Evolutionary conservation across 129 eudicot genomes (phyloP).

Genomic region (Arctium minus): DNA sequence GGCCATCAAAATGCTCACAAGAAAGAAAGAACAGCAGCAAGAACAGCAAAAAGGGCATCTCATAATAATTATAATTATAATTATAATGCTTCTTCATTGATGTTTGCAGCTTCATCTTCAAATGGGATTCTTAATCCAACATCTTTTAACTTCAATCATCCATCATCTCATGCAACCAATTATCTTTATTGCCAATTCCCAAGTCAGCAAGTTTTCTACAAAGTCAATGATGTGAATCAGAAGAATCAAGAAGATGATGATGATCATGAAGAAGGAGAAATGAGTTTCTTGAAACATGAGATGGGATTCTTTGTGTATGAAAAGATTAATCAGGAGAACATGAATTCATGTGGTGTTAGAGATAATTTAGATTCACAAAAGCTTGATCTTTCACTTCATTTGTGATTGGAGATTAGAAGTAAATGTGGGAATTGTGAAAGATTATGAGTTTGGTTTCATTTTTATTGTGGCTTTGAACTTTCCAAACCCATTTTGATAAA

Average conservation of each 20-base stretch:
- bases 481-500: too few species aligned
- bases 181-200: slow-evolving; percentile 24
- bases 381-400: slow-evolving; percentile 65
- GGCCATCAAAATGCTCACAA: slow-evolving; percentile 73
- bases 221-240: not conserved
- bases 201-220: slow-evolving; percentile 19
- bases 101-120: slow-evolving; percentile 30
- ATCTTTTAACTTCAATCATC: slow-evolving; percentile 32
- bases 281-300: not conserved
- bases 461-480: not conserved
- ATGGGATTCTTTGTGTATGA: not conserved
- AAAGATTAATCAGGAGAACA: not conserved
- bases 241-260: not conserved
- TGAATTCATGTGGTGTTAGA: not conserved
- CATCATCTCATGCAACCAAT: slow-evolving; percentile 38
- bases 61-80: not conserved
- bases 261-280: not conserved
- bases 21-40: slow-evolving; percentile 56
- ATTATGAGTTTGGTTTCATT: not conserved
- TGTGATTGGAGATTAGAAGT: slow-evolving; percentile 6
- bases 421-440: not conserved
- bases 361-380: slow-evolving; percentile 31
- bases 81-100: slow-evolving; percentile 1
- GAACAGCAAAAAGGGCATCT: slow-evolving; percentile 36
- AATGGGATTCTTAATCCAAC: not conserved